Conservation (phyloP, 768 basidiomycete genomes). For the Amanita muscaria region DNA sequence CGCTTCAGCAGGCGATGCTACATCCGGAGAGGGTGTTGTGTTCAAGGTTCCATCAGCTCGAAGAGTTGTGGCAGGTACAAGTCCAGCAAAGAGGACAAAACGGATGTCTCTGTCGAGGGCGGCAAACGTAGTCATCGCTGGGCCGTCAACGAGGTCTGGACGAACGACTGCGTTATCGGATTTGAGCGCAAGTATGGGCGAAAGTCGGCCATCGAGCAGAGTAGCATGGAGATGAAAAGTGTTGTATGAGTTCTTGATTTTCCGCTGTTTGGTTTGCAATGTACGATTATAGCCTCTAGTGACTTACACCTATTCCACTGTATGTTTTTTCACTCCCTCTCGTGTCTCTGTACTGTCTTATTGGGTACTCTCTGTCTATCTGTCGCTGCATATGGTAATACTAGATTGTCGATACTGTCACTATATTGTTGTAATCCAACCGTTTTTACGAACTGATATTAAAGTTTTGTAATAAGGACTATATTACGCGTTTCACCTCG, state of each 20-base stretch:
- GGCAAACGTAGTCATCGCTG: conserved; percentile 16
- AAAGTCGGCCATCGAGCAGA: conserved; percentile 8
- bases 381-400: conserved; percentile 1
- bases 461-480: conserved; percentile 16
- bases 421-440: neutral
- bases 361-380: conserved; percentile 1
- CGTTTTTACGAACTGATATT: neutral
- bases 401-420: neutral
- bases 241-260: conserved; percentile 2
- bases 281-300: too few relatives aligned
- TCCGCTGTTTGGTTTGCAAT: conserved; percentile 7
- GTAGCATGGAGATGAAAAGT: conserved; percentile 5
- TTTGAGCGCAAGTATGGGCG: conserved; percentile 39
- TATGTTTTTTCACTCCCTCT: neutral
- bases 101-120: conserved; percentile 44
- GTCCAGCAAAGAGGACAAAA: conserved; percentile 54
- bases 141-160: neutral
- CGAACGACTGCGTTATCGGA: conserved; percentile 26
- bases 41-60: conserved; percentile 25
- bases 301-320: too few relatives aligned
- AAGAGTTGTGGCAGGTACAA: conserved; percentile 30
- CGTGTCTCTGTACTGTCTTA: too few relatives aligned
- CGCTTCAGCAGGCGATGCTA: conserved; percentile 27
- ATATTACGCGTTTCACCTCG: conserved; percentile 85
- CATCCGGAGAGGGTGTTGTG: conserved; percentile 17